Percentiles rank a stretch among this genome's conserved stretches.
Evolutionary conservation across 2,329 filamentous ascomycete genomes (phyloP).

Genomic region (Lasiodiplodia sp.): DNA sequence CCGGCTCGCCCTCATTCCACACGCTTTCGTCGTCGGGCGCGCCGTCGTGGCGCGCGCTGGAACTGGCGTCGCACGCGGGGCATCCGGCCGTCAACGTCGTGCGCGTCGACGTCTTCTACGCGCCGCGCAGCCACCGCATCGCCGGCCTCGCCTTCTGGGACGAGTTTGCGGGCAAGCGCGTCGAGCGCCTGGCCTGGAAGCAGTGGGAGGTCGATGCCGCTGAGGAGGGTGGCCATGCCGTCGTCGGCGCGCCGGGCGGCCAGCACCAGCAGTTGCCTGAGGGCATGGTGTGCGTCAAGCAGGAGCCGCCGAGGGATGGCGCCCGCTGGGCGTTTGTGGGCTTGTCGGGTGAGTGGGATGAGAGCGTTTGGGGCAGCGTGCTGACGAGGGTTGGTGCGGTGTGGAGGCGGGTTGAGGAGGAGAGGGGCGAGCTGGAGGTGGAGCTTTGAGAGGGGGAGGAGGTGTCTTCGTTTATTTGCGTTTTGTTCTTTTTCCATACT

Average conservation of each 20-base stretch:
- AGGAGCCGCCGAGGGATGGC: slow-evolving; percentile 40
- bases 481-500: not conserved
- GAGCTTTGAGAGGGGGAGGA: not conserved
- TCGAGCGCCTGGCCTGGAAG: slow-evolving; percentile 35
- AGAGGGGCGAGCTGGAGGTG: not conserved
- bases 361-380: slow-evolving; percentile 36
- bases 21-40: not conserved
- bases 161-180: slow-evolving; percentile 33
- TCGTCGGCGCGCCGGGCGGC: not conserved
- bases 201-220: slow-evolving; percentile 35
- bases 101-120: slow-evolving; percentile 39
- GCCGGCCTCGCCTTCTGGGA: slow-evolving; percentile 39
- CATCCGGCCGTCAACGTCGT: slow-evolving; percentile 35
- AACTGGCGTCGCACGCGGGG: slow-evolving; percentile 29
- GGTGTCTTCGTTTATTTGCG: not conserved
- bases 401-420: slow-evolving; percentile 38
- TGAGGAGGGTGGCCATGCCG: slow-evolving; percentile 32
- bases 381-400: slow-evolving; percentile 38
- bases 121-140: slow-evolving; percentile 38
- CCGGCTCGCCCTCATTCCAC: slow-evolving; percentile 33
- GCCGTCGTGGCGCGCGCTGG: slow-evolving; percentile 6
- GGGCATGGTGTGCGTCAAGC: slow-evolving; percentile 34
- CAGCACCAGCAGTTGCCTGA: slow-evolving; percentile 25
- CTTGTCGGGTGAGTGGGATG: slow-evolving; percentile 34
- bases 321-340: slow-evolving; percentile 40